Base-by-base conservation (phyloP, 148 eudicot genomes). In the Nepenthes gracilis region DNA sequence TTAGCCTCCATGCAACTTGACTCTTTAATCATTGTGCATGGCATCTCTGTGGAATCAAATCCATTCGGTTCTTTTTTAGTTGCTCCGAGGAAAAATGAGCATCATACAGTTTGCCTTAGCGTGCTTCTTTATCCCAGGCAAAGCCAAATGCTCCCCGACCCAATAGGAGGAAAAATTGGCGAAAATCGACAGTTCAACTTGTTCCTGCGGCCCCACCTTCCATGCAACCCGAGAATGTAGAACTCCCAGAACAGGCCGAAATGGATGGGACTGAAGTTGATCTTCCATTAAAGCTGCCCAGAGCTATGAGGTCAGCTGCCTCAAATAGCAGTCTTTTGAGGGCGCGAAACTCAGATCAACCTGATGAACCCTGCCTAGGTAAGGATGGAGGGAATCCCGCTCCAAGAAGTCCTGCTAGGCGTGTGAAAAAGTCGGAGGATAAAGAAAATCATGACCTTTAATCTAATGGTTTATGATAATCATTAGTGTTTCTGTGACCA, bases 151-250 rank as follows among this genome's bases (percentile, higher is more conserved):
- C 74, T 15, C 86, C 90, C 14, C 86, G 74, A 55, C 78, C 83
- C n/a, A 68, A 36, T 23, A 23, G 23, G 63, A 72, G 97, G 68
- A 94, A 94, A 70, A 83, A 80, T 58, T 94, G 97, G 97, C 69
- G 86, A 47, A 94, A 83, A 63, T 80, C 99, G 1, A 75, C 65
- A 4, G 72, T 86, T 67, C 95, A 89, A 65, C 81, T 89, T 55
- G 85, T 94, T 66, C 95, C 89, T 15, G 72, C 68, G 10, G 78
- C 80, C 38, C 81, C 85, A 59, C 57, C 82, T 54, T 14, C 77
- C 2, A 8, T 69, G 36, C 72, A 70, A 59, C 53, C 78, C 0
- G 85, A 82, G 64, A 68, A 43, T 58, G 65, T 35, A 51, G 86
- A 79, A 67, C 72, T 55, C 2, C 57, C 63, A 36, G 65, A 61